Evolutionary conservation across 2,329 filamentous ascomycete species (phyloP).

Genomic region (Pseudomassariella vexata): DNA sequence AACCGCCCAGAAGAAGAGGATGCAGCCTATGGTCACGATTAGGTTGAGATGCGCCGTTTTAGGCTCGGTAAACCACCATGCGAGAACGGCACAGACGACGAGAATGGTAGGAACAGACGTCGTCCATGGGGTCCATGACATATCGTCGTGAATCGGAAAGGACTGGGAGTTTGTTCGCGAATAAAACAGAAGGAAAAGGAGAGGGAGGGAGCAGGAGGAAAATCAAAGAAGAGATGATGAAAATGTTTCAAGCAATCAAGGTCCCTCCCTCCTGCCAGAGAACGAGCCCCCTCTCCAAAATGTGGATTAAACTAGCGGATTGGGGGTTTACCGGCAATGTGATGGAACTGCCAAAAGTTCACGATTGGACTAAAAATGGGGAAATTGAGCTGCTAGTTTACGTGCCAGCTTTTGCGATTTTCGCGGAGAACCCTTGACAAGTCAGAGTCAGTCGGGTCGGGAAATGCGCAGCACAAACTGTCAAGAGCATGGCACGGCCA

Average conservation of each 20-base stretch:
- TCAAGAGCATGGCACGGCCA: no score
- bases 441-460: no score
- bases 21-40: constrained; percentile 32
- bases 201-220: background rate
- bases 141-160: constrained; percentile 32
- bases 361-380: no score
- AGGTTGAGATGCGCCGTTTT: constrained; percentile 36
- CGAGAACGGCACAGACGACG: constrained; percentile 34
- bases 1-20: constrained; percentile 35
- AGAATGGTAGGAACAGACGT: constrained; percentile 37
- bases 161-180: no score
- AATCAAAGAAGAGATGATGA: constrained; percentile 1
- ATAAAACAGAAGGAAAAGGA: constrained; percentile 4
- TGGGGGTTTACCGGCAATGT: no score
- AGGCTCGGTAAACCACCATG: constrained; percentile 39
- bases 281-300: background rate
- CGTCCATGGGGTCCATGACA: constrained; percentile 45
- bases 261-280: constrained; percentile 1
- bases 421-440: no score
- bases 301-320: no score
- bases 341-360: no score
- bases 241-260: no score
- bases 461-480: no score
- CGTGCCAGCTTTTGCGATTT: no score
- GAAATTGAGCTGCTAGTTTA: no score